phyloP scores from a whole-genome alignment of 352 stramenopile genomes.

The Pythium grandisporangium region DNA sequence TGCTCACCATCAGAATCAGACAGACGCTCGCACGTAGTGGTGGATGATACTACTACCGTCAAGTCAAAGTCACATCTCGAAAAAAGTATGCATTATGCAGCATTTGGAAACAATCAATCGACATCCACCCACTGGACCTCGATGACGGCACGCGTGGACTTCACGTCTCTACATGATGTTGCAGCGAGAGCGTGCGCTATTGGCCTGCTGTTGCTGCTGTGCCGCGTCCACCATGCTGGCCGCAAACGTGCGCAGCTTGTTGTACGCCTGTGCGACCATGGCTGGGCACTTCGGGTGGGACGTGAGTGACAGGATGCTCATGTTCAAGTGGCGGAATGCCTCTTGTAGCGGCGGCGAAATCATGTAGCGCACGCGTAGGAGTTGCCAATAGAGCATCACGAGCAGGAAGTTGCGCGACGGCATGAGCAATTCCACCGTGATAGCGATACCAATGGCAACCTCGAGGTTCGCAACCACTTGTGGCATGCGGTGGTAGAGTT shows the following conservation, averaged over 20 bases:
- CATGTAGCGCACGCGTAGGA: constrained; percentile 88
- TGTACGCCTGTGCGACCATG: constrained; percentile 39
- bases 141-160: background rate
- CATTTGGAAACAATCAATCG: too few relatives aligned
- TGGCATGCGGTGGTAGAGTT: constrained; percentile 73
- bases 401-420: constrained; percentile 82
- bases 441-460: constrained; percentile 67
- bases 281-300: constrained; percentile 63
- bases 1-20: too few relatives aligned
- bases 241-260: constrained; percentile 60
- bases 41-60: too few relatives aligned
- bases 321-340: constrained; percentile 66
- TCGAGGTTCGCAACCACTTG: constrained; percentile 73
- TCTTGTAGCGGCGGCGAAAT: constrained; percentile 82
- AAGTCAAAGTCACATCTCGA: too few relatives aligned
- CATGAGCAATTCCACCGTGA: constrained; percentile 79
- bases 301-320: constrained; percentile 40
- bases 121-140: too few relatives aligned
- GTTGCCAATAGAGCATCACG: constrained; percentile 85
- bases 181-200: constrained; percentile 32
- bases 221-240: constrained; percentile 57
- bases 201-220: constrained; percentile 23
- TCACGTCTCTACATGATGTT: constrained; percentile 51
- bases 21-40: too few relatives aligned
- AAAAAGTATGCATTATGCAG: too few relatives aligned